phyloP scores from a whole-genome alignment of 116 monocot genomes.

The Iris pallida region DNA sequence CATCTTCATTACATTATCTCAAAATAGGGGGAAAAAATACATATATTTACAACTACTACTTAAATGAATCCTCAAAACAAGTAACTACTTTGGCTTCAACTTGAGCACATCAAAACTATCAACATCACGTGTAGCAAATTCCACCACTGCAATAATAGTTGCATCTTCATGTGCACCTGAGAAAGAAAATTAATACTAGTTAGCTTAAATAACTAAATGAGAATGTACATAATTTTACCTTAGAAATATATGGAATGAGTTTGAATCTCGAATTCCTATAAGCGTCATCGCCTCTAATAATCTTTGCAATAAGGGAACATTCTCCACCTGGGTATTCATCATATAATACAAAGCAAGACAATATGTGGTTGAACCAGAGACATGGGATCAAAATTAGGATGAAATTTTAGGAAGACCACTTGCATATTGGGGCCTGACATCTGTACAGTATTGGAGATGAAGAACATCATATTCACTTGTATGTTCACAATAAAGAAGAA shows the following conservation, averaged over 20 bases:
- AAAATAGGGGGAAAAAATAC: no score
- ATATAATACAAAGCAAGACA: conserved; percentile 79
- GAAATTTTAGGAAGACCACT: neutral
- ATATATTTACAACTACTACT: no score
- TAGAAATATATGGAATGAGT: conserved; percentile 89
- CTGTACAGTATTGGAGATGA: neutral
- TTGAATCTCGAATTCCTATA: conserved; percentile 91
- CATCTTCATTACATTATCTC: no score
- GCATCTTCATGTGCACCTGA: no score
- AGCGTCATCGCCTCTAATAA: conserved; percentile 78
- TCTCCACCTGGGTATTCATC: conserved; percentile 67
- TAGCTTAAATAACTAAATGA: no score
- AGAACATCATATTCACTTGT: conserved; percentile 46
- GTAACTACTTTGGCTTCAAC: no score
- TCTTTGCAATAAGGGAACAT: conserved; percentile 57
- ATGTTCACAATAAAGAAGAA: conserved; percentile 89
- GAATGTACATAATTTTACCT: conserved; percentile 30
- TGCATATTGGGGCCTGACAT: neutral
- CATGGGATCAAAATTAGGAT: conserved; percentile 26
- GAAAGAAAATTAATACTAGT: no score
- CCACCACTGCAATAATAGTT: no score
- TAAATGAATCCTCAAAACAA: no score
- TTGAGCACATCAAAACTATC: no score
- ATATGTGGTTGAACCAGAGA: conserved; percentile 79
- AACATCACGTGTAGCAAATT: no score